phyloP scores from a whole-genome alignment of 352 stramenopile genomes.

The Phytopythium delawarense region DNA sequence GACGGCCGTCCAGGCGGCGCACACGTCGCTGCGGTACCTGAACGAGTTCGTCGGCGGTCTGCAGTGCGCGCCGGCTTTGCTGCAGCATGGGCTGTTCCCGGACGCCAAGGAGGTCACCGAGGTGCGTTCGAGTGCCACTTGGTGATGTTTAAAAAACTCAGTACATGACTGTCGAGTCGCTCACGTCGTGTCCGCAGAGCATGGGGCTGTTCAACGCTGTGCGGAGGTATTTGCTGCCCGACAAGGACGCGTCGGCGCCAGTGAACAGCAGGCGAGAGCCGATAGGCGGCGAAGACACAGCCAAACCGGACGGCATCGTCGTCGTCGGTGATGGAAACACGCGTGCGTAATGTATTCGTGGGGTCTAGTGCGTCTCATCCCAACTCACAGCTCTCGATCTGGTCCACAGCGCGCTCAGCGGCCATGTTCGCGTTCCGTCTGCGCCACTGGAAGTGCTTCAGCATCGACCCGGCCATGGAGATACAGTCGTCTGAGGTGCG shows the following conservation, averaged over 20 bases:
- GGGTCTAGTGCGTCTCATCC: not conserved
- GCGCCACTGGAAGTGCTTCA: constrained; percentile 73
- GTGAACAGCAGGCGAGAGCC: not conserved
- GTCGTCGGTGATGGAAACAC: constrained; percentile 79
- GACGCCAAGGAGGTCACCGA: constrained; percentile 85
- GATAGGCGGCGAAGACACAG: not conserved
- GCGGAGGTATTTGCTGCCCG: constrained; percentile 50
- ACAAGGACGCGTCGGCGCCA: constrained; percentile 11
- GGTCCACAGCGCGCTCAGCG: constrained; percentile 50
- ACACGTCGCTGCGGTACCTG: constrained; percentile 71
- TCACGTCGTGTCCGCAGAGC: constrained; percentile 30
- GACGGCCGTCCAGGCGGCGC: not conserved
- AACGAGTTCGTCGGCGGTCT: constrained; percentile 83
- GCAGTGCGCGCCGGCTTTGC: constrained; percentile 60
- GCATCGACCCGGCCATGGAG: constrained; percentile 76
- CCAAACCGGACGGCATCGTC: constrained; percentile 61
- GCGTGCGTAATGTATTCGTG: constrained; percentile 27
- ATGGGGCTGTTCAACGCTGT: constrained; percentile 85
- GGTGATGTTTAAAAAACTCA: too few species aligned
- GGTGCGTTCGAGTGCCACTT: constrained; percentile 17
- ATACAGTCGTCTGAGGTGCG: constrained; percentile 37
- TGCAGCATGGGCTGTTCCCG: constrained; percentile 71
- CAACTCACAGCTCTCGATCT: not conserved
- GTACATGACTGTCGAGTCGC: not conserved
- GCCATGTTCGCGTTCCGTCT: constrained; percentile 74